phyloP scores from a whole-genome alignment of 495 filamentous ascomycete species.

The Neurospora pannonica region DNA sequence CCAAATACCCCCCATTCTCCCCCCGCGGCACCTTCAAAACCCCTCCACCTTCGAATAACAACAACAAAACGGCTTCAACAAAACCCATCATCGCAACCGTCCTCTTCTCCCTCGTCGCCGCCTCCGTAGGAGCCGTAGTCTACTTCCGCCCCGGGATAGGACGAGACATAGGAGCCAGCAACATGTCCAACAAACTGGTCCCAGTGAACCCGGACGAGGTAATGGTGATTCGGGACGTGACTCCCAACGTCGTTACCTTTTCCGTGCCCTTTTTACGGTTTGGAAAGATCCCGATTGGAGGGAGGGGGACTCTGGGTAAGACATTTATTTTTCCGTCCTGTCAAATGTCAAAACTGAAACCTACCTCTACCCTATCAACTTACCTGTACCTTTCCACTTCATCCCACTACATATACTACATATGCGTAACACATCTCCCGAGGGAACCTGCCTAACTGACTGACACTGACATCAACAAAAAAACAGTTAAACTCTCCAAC shows the following conservation, averaged over 20 bases:
- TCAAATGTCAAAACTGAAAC: not conserved
- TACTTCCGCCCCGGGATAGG: not conserved
- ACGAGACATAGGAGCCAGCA: conserved; percentile 1
- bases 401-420: too few relatives aligned
- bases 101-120: not conserved
- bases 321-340: not conserved
- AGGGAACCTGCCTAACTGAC: too few relatives aligned
- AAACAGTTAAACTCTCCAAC: conserved; percentile 69
- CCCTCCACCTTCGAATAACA: not conserved
- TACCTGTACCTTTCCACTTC: too few relatives aligned
- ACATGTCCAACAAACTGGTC: conserved; percentile 38
- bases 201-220: conserved; percentile 58
- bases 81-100: not conserved
- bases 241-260: conserved; percentile 69
- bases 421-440: too few relatives aligned
- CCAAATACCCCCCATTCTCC: not conserved
- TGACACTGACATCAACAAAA: not conserved
- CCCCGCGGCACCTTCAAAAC: not conserved
- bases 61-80: not conserved
- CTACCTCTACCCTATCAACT: too few relatives aligned
- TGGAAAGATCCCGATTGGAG: conserved; percentile 71
- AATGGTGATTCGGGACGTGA: conserved; percentile 81
- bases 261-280: conserved; percentile 80
- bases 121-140: not conserved
- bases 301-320: conserved; percentile 75